Evolutionary conservation across 2,329 filamentous ascomycete genomes (phyloP).

Genomic region (Monosporascus sp.): DNA sequence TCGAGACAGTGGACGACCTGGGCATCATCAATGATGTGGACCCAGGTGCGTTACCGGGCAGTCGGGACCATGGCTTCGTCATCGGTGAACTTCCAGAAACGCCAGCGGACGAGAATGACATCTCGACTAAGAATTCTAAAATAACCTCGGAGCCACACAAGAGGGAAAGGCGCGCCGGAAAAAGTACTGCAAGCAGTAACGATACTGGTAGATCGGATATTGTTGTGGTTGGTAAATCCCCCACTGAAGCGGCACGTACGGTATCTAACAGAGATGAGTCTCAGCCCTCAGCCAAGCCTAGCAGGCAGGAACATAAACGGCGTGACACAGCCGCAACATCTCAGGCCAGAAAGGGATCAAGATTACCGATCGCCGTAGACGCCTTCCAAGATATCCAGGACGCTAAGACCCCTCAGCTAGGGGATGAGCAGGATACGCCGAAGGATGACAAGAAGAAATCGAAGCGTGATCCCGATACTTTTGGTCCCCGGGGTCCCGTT

Average conservation of each 20-base stretch:
- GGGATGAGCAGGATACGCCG: conserved; percentile 6
- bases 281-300: conserved; percentile 17
- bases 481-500: background rate
- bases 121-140: conserved; percentile 16
- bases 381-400: conserved; percentile 8
- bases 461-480: conserved; percentile 1
- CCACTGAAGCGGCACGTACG: conserved; percentile 11
- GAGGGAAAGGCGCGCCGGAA: conserved; percentile 31
- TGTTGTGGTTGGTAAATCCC: conserved; percentile 11
- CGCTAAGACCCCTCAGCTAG: conserved; percentile 1
- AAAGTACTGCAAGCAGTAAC: conserved; percentile 29
- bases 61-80: conserved; percentile 37
- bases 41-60: conserved; percentile 2
- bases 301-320: conserved; percentile 37
- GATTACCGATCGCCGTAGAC: conserved; percentile 7
- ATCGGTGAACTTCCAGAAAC: conserved; percentile 41
- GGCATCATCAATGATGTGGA: conserved; percentile 28
- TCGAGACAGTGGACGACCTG: conserved; percentile 41
- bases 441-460: conserved; percentile 6
- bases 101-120: conserved; percentile 29
- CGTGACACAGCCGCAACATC: conserved; percentile 34
- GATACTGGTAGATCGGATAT: conserved; percentile 17
- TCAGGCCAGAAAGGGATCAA: conserved; percentile 10
- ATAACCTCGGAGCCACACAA: conserved; percentile 20
- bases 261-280: conserved; percentile 26